Evolutionary conservation across 1,284 basidiomycete species (phyloP).

Genomic region (Coriolopsis trogii): DNA sequence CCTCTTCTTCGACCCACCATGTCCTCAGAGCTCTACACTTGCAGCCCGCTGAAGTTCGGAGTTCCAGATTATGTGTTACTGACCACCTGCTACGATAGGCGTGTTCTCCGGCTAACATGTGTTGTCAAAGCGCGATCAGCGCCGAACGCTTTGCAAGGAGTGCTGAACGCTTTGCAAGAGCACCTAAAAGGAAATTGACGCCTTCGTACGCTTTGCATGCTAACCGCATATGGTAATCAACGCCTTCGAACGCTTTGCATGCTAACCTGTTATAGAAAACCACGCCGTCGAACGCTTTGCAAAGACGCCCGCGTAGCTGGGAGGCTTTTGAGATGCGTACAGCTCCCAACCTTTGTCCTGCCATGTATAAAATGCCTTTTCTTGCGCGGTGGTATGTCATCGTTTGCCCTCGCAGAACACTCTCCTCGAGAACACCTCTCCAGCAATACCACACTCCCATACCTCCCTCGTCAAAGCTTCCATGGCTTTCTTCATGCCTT

Average conservation of each 20-base stretch:
- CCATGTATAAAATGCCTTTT: background rate
- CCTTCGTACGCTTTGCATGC: background rate
- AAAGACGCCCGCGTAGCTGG: too few relatives aligned
- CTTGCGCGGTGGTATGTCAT: background rate
- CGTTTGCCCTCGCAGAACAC: background rate
- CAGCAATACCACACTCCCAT: background rate
- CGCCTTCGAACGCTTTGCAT: background rate
- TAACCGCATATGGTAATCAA: background rate
- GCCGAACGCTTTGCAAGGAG: too few relatives aligned
- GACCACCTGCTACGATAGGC: too few relatives aligned
- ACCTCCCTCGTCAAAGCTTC: background rate
- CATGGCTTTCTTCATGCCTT: background rate
- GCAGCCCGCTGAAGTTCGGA: too few relatives aligned
- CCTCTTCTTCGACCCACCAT: too few relatives aligned
- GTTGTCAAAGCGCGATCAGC: background rate
- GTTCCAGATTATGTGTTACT: too few relatives aligned
- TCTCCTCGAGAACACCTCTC: background rate
- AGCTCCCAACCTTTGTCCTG: background rate
- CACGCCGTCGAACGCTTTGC: too few relatives aligned
- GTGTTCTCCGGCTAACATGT: too few relatives aligned
- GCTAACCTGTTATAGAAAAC: too few relatives aligned
- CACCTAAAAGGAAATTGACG: background rate
- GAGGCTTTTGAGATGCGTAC: too few relatives aligned
- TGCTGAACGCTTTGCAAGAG: background rate
- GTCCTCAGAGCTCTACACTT: too few relatives aligned